Percentiles rank a stretch among this genome's conserved stretches.
These are phyloP conservation scores for Inga laurina DNA, from an alignment of 306 rosid species.

Conservation along the genomic window DNA sequence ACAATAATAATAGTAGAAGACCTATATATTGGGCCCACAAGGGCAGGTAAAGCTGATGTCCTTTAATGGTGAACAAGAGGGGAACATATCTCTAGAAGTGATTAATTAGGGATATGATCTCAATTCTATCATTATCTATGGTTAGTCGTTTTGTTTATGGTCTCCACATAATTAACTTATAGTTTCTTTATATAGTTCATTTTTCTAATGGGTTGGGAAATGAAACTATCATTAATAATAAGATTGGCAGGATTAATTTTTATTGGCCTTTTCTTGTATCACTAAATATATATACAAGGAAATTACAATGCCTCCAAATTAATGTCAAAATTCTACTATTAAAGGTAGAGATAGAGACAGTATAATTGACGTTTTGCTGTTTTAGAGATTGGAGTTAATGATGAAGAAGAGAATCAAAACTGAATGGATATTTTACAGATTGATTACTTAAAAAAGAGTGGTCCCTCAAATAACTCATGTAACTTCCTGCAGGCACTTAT, in stretches of 20 bases:
- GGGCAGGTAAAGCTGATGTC: not conserved
- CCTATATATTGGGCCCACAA: not conserved
- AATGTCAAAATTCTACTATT: not conserved
- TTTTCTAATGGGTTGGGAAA: not conserved
- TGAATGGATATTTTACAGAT: conserved; percentile 14
- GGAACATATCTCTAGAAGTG: not conserved
- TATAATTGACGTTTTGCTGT: conserved; percentile 29
- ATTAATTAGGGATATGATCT: not conserved
- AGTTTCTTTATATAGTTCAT: not conserved
- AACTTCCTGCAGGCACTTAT: conserved; percentile 10
- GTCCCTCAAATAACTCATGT: not conserved
- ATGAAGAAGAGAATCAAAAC: not conserved
- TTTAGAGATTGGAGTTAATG: not conserved
- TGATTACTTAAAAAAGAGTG: not conserved
- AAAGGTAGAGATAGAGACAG: conserved; percentile 2
- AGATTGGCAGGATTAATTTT: not conserved
- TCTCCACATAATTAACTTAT: not conserved
- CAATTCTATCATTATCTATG: not conserved
- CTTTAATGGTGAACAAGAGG: not conserved
- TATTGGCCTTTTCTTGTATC: not conserved
- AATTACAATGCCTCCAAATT: not conserved
- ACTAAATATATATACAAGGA: not conserved
- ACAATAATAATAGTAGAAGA: not conserved
- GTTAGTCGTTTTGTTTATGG: not conserved
- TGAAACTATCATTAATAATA: not conserved